Base-by-base conservation (phyloP, 129 eudicot genomes). In the Helianthus tuberosus region DNA sequence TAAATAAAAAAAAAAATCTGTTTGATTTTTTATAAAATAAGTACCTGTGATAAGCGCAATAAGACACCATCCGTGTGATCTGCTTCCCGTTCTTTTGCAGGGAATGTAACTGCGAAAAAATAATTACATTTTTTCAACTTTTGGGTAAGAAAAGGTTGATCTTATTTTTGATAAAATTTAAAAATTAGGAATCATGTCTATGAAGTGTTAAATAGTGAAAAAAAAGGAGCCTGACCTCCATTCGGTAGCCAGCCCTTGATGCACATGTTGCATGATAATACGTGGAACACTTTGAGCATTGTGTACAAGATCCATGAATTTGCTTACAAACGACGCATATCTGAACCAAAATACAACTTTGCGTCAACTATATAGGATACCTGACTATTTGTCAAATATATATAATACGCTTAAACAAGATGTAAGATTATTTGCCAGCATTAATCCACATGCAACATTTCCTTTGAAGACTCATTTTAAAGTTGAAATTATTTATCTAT, bases 231-330 rank as follows among this genome's bases (percentile, higher is more conserved):
- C 78, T 75, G 51, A 92, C 98, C 99, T 94, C 99, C 99, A 94
- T 94, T 64, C 96, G 96, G 58, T 90, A 90, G 29, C 99, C 99
- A 58, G 99, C 99, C 75, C 99, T 86, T 74, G 99, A 84, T 52
- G 99, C 99, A 68, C 99, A 94, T 82, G 84, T 94, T 8, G 99
- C 99, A 80, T 94, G 99, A 74, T 94, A 94, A 86, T 91, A 86
- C 48, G 99, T 94, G 44, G 99, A 90, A 63, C 99, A 94, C 80
- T 91, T 94, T 87, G 84, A 83, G 69, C 99, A 94, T 76, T 94
- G 96, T 66, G 97, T 94, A 68, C 99, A 94, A 23, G 99, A 91
- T 73, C 99, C 99, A 85, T 94, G 97, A 65, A 88, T 94, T 85
- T 94, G 99, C 78, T 94, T 94, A 84, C 99, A 94, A 25, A 94